A percentile compares a stretch with the other conserved stretches of the same genome.
Conservation (phyloP, 73 alveolate species). For the Blepharisma stoltei region DNA sequence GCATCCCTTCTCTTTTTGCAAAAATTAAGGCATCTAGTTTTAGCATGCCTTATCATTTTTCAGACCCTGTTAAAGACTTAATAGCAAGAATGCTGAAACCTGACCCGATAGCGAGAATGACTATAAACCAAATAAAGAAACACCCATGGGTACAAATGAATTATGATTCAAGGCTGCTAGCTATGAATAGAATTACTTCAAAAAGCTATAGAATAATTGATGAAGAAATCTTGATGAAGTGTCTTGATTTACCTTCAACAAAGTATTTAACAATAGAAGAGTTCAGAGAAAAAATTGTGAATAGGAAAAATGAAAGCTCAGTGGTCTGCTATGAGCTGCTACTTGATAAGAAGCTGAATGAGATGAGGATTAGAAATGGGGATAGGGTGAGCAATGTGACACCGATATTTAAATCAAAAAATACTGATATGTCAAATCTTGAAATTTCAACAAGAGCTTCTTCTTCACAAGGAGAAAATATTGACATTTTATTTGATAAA, state of each 20-base stretch:
- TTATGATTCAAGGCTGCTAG: neutral
- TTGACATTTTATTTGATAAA: too few relatives aligned
- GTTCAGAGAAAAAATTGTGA: too few relatives aligned
- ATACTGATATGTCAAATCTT: too few relatives aligned
- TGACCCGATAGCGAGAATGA: conserved; percentile 75
- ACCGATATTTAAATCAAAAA: too few relatives aligned
- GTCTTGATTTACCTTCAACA: neutral
- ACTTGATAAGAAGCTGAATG: too few relatives aligned
- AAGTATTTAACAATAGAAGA: too few relatives aligned
- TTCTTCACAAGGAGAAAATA: too few relatives aligned
- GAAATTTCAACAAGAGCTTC: too few relatives aligned
- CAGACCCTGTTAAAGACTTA: conserved; percentile 81
- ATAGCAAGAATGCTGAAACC: conserved; percentile 83
- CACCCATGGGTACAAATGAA: conserved; percentile 65
- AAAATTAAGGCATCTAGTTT: conserved; percentile 61
- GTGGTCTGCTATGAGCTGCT: too few relatives aligned
- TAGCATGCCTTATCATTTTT: conserved; percentile 43
- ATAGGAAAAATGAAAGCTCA: too few relatives aligned
- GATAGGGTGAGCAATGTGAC: too few relatives aligned
- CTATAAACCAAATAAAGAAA: conserved; percentile 56
- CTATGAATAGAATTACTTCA: neutral
- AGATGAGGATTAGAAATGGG: too few relatives aligned
- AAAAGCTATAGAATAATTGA: neutral
- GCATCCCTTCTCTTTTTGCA: conserved; percentile 64
- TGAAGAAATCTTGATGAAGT: conserved; percentile 17